Conservation (phyloP, 139 green algal species). For the Chlamydomonas sphaeroides region DNA sequence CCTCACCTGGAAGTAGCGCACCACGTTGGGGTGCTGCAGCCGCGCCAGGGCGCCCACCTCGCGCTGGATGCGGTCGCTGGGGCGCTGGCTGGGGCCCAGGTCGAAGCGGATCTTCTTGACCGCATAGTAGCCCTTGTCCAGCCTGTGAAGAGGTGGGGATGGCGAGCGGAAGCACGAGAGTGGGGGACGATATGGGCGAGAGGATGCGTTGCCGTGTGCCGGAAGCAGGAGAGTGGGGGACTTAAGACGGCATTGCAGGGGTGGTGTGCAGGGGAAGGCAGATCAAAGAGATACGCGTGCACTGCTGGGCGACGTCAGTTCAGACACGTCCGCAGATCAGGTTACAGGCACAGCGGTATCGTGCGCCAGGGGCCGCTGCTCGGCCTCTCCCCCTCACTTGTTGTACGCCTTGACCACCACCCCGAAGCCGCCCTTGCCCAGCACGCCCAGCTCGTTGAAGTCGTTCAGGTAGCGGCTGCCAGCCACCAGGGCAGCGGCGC, state of each 20-base stretch:
- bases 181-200: too few species aligned
- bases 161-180: neutral
- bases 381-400: constrained; percentile 64
- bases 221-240: too few species aligned
- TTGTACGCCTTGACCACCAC: constrained; percentile 89
- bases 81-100: constrained; percentile 36
- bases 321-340: too few species aligned
- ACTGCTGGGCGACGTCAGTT: too few species aligned
- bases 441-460: constrained; percentile 76
- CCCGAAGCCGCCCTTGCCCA: constrained; percentile 90
- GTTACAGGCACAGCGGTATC: too few species aligned
- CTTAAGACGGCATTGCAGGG: too few species aligned
- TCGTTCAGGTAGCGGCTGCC: constrained; percentile 66
- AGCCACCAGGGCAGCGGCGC: too few species aligned
- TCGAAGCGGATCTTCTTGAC: constrained; percentile 92
- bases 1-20: constrained; percentile 91
- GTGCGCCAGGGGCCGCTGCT: too few species aligned
- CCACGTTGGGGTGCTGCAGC: constrained; percentile 92
- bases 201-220: too few species aligned
- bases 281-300: too few species aligned
- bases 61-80: constrained; percentile 79
- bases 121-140: constrained; percentile 83
- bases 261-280: too few species aligned
- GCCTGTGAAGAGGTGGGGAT: constrained; percentile 16
- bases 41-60: constrained; percentile 91